Evolutionary conservation across 2,329 filamentous ascomycete genomes (phyloP).

Genomic region (Ciborinia camelliae): DNA sequence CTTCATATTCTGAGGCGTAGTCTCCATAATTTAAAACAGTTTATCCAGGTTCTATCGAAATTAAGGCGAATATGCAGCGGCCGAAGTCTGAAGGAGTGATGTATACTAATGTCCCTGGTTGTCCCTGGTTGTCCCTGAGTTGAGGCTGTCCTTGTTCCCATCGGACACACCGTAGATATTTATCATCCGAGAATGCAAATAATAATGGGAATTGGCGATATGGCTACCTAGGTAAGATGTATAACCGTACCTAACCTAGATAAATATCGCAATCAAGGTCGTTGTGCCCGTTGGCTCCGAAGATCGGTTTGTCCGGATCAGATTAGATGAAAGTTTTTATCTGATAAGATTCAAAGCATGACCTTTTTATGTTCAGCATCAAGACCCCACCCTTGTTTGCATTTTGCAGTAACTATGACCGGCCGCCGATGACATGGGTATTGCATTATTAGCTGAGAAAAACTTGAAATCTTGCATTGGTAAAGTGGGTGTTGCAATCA

Average conservation of each 20-base stretch:
- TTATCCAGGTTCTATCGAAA: too few species aligned
- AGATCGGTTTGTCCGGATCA: slow-evolving; percentile 8
- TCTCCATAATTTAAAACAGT: too few species aligned
- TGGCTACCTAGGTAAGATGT: neutral
- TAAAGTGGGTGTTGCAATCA: slow-evolving; percentile 3
- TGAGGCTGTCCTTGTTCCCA: too few species aligned
- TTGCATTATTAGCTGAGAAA: slow-evolving; percentile 8
- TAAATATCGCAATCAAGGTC: neutral
- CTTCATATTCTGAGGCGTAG: too few species aligned
- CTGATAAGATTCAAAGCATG: slow-evolving; percentile 15
- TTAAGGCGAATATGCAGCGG: too few species aligned
- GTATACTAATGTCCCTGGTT: too few species aligned
- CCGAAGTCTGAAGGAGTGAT: too few species aligned
- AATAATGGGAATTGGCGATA: neutral
- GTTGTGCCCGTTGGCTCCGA: neutral
- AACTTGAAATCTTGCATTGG: slow-evolving; percentile 6
- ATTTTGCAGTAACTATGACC: neutral
- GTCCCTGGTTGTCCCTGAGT: too few species aligned
- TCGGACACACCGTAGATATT: too few species aligned
- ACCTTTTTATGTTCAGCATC: neutral
- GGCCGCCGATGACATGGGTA: slow-evolving; percentile 4
- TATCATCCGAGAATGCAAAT: too few species aligned
- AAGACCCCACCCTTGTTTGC: slow-evolving; percentile 11
- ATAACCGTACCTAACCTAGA: neutral
- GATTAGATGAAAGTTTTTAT: slow-evolving; percentile 18